Evolutionary conservation across 176 grass and related monocot genomes (phyloP).

Genomic region (Carex scoparia): DNA sequence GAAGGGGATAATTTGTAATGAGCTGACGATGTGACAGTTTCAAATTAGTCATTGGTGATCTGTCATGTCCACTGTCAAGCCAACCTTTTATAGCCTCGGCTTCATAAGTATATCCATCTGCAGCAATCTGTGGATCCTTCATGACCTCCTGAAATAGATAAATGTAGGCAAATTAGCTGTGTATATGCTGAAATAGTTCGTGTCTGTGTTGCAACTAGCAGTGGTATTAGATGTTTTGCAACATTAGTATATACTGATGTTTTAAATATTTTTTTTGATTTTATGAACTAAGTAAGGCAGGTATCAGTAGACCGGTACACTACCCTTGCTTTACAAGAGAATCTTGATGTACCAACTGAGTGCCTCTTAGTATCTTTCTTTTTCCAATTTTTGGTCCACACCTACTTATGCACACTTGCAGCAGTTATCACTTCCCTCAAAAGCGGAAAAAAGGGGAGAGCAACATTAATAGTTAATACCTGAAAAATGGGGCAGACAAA

Average conservation of each 20-base stretch:
- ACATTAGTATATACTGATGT: background rate
- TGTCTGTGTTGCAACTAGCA: no score
- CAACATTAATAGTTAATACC: constrained; percentile 23
- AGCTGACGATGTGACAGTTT: constrained; percentile 25
- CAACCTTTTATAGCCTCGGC: constrained; percentile 46
- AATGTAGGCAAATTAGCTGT: background rate
- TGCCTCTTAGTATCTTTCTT: background rate
- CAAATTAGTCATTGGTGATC: constrained; percentile 43
- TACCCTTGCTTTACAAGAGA: background rate
- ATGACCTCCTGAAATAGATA: constrained; percentile 47
- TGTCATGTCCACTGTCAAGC: constrained; percentile 38
- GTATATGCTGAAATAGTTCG: background rate
- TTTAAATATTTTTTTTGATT: background rate
- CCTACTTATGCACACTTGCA: background rate
- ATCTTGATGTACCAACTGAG: background rate
- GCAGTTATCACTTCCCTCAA: background rate
- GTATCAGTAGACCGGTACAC: background rate
- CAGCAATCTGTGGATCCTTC: constrained; percentile 52
- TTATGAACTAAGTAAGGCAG: background rate
- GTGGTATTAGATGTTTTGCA: background rate
- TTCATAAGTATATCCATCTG: constrained; percentile 59
- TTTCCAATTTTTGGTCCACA: background rate
- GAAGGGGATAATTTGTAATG: constrained; percentile 42
- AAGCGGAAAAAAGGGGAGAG: background rate
- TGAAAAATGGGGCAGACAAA: constrained; percentile 58